A percentile compares a stretch with the other conserved stretches of the same genome.
Conservation (phyloP, 495 filamentous ascomycete species). For the Hypoxylon lenormandii region DNA sequence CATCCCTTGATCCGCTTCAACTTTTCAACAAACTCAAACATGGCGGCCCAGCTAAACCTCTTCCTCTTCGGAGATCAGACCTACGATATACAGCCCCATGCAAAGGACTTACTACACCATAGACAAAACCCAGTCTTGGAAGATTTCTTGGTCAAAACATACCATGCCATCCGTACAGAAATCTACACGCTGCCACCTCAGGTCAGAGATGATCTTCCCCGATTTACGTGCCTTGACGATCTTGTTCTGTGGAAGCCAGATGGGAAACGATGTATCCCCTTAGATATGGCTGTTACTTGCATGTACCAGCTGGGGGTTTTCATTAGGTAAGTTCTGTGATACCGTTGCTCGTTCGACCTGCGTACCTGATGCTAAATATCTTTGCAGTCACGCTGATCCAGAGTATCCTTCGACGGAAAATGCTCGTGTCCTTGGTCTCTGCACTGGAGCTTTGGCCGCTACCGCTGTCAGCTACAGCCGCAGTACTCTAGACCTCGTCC, state of each 20-base stretch:
- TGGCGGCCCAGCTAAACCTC: slow-evolving; percentile 29
- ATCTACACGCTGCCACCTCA: slow-evolving; percentile 50
- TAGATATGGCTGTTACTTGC: slow-evolving; percentile 53
- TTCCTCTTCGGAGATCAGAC: slow-evolving; percentile 73
- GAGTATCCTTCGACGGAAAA: not conserved
- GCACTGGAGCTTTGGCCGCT: slow-evolving; percentile 72
- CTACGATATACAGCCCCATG: slow-evolving; percentile 66
- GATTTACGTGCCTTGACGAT: slow-evolving; percentile 49
- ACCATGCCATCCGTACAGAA: slow-evolving; percentile 67
- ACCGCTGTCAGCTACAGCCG: slow-evolving; percentile 70
- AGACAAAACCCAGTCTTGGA: slow-evolving; percentile 68
- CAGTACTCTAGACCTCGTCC: slow-evolving; percentile 69
- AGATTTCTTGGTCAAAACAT: slow-evolving; percentile 68
- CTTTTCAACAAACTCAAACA: slow-evolving; percentile 3
- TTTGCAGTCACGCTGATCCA: slow-evolving; percentile 2
- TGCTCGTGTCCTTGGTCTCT: slow-evolving; percentile 59
- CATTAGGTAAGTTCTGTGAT: slow-evolving; percentile 41
- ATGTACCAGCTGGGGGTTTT: slow-evolving; percentile 53
- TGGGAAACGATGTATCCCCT: slow-evolving; percentile 39
- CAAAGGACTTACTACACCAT: slow-evolving; percentile 62
- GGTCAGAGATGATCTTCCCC: slow-evolving; percentile 37
- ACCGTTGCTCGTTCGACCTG: not conserved
- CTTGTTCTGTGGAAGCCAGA: slow-evolving; percentile 42
- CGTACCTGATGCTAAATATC: not conserved
- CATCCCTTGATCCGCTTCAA: not conserved